Evolutionary conservation across 2,329 filamentous ascomycete genomes (phyloP).

Genomic region (Calonectria honghensis): DNA sequence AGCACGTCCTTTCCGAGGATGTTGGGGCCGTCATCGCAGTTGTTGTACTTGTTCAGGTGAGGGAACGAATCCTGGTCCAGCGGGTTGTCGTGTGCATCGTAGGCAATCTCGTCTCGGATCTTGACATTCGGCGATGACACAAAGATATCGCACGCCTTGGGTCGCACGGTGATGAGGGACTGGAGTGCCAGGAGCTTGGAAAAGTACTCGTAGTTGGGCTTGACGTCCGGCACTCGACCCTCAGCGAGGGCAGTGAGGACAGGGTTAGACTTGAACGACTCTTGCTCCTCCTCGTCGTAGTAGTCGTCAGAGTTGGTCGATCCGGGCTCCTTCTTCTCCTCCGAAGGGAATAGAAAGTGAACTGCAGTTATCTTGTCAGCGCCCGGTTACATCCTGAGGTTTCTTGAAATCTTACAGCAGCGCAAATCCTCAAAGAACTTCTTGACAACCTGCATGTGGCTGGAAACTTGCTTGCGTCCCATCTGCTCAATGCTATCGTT

Average conservation of each 20-base stretch:
- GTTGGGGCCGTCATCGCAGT: constrained; percentile 71
- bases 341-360: constrained; percentile 76
- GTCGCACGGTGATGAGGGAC: constrained; percentile 71
- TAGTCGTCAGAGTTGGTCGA: constrained; percentile 77
- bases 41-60: constrained; percentile 72
- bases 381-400: background rate
- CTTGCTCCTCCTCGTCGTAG: constrained; percentile 65
- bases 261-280: constrained; percentile 79
- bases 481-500: constrained; percentile 67
- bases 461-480: constrained; percentile 80
- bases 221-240: constrained; percentile 73
- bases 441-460: constrained; percentile 83
- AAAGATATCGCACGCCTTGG: constrained; percentile 76
- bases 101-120: constrained; percentile 69
- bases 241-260: constrained; percentile 78
- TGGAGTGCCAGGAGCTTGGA: constrained; percentile 73
- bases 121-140: constrained; percentile 72
- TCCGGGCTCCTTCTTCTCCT: constrained; percentile 73
- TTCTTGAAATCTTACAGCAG: constrained; percentile 72
- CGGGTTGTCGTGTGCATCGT: constrained; percentile 64
- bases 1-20: constrained; percentile 71
- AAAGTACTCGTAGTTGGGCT: constrained; percentile 78
- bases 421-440: constrained; percentile 78
- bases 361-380: constrained; percentile 62
- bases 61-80: constrained; percentile 71